These are phyloP conservation scores for Fagopyrum tataricum DNA, from an alignment of 148 eudicot genomes.

Conservation along the genomic window DNA sequence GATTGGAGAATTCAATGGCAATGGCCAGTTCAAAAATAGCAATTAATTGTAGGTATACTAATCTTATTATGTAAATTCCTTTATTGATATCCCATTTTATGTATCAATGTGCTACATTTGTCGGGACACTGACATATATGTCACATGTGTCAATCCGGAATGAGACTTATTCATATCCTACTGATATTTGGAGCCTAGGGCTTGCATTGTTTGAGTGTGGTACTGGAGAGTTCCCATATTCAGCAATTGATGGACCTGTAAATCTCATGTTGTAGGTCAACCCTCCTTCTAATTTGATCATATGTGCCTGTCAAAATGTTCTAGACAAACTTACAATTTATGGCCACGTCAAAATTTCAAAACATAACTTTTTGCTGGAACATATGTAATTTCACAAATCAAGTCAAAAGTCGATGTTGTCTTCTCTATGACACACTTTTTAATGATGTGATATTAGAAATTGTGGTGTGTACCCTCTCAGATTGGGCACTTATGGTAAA, in stretches of 20 bases:
- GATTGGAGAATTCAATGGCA: constrained; percentile 91
- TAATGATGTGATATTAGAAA: too few species aligned
- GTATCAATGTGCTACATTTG: constrained; percentile 86
- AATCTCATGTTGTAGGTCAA: constrained; percentile 92
- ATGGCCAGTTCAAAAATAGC: constrained; percentile 73
- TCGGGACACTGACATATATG: constrained; percentile 95
- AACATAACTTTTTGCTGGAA: too few species aligned
- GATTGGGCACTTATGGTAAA: too few species aligned
- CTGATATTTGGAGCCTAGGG: constrained; percentile 99
- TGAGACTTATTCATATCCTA: constrained; percentile 86
- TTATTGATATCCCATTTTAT: background rate
- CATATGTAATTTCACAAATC: too few species aligned
- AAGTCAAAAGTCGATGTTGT: too few species aligned
- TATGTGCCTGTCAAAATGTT: background rate
- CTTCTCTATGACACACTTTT: too few species aligned
- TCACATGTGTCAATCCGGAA: constrained; percentile 92
- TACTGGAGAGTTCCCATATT: constrained; percentile 86
- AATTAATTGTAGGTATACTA: constrained; percentile 11
- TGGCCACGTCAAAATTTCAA: too few species aligned
- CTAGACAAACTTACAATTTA: too few species aligned
- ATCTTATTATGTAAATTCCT: background rate
- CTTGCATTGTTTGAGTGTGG: constrained; percentile 94
- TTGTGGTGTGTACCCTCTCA: too few species aligned
- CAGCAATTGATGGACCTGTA: constrained; percentile 83
- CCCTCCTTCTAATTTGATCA: background rate